A percentile compares a stretch with the other conserved stretches of the same genome.
phyloP scores from a whole-genome alignment of 2,329 filamentous ascomycete species.

The Taxawa tesnikishii region DNA sequence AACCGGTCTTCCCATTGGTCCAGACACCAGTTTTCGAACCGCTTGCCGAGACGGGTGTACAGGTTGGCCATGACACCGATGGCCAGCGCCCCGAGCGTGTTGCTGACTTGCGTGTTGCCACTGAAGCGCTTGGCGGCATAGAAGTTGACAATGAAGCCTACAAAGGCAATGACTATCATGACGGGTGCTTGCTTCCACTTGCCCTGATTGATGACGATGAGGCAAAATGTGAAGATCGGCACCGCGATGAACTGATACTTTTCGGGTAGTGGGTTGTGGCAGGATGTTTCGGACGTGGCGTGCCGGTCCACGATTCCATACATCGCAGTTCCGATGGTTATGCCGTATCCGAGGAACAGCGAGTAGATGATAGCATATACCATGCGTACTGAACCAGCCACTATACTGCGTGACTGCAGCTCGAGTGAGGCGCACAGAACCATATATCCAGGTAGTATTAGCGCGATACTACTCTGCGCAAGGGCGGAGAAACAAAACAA shows the following conservation, averaged over 20 bases:
- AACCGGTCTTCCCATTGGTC: slow-evolving; percentile 42
- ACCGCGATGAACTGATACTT: slow-evolving; percentile 60
- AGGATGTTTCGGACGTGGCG: slow-evolving; percentile 31
- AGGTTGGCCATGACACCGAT: slow-evolving; percentile 69
- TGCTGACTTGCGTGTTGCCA: slow-evolving; percentile 61
- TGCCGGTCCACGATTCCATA: slow-evolving; percentile 36
- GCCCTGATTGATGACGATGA: slow-evolving; percentile 70
- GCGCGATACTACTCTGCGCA: slow-evolving; percentile 36
- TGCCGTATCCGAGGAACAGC: slow-evolving; percentile 39
- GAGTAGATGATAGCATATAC: slow-evolving; percentile 42
- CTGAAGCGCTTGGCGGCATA: slow-evolving; percentile 56
- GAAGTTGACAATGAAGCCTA: slow-evolving; percentile 65
- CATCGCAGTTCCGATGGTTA: slow-evolving; percentile 35
- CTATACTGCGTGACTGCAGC: slow-evolving; percentile 34
- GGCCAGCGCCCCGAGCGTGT: slow-evolving; percentile 63
- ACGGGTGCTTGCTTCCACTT: slow-evolving; percentile 67
- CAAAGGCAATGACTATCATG: slow-evolving; percentile 62
- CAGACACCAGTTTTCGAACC: slow-evolving; percentile 43
- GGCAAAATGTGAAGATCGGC: slow-evolving; percentile 57
- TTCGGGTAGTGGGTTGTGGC: slow-evolving; percentile 29
- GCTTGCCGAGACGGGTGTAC: slow-evolving; percentile 56
- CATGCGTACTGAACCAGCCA: slow-evolving; percentile 39
- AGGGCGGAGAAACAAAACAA: slow-evolving; percentile 40
- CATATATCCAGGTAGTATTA: slow-evolving; percentile 38
- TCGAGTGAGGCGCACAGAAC: slow-evolving; percentile 38